Evolutionary conservation across 805 yeast species (phyloP), one percentile per base, ranked within the genome.

Genomic region (Barnettozyma californica): DNA sequence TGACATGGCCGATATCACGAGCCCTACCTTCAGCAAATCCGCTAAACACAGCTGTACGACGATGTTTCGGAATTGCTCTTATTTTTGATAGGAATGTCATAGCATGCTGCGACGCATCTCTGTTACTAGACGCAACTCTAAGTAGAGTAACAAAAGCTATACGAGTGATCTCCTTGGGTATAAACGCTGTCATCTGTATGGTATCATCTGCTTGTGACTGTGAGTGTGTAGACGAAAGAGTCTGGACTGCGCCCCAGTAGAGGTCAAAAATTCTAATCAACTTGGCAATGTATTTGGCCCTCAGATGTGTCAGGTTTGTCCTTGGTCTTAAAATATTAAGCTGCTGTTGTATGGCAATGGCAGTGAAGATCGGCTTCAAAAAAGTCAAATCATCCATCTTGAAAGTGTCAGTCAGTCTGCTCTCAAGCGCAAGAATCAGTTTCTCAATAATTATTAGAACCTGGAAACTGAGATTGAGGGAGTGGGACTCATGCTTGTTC

Each of bases 381-480:
- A 63, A 48, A 10, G 44, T 49, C 1, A 65, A 50, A 18, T 65
- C 53, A 27, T 57, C 57, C 33, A 51, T 50, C 1, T 45, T 38
- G 25, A 60, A 55, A 53, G 56, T 58, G 20, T 54, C 62, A 18
- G 57, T 23, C 4, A 26, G 33, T 25, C 42, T 59, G 31, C 57
- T 50, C 1, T 53, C 46, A 1, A 60, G 26, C 51, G 42, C 16
- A 44, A 53, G 41, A 11, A 68, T 45, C 36, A 65, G 67, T 21
- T 71, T 65, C 58, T 81, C 86, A 29, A 84, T 65, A 4, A 81
- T 57, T 20, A 68, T 68, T 13, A 80, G 64, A 1, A 83, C 76
- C 44, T 67, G 66, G 20, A 73, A 61, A 33, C 77, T 71, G 3
- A 82, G 56, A 14, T 64, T 64, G 19, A 80, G 59, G 6, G 68